Conservation (phyloP, 2,329 filamentous ascomycete species). For the Ophiostoma triangulosporum region DNA sequence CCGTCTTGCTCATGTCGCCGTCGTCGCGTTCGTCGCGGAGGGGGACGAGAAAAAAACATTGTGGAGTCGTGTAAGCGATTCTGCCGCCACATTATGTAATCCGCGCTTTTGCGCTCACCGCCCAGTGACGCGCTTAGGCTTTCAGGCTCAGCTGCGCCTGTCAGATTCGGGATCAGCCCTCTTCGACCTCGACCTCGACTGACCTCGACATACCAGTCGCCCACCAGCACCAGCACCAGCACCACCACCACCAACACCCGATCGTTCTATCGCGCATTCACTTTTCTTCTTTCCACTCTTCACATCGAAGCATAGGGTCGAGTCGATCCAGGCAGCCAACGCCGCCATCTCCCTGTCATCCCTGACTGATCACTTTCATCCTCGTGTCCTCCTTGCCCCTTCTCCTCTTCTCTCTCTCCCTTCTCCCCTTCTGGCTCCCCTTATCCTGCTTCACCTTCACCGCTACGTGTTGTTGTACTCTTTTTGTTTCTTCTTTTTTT, state of each 20-base stretch:
- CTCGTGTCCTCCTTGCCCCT: neutral
- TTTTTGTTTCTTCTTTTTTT: neutral
- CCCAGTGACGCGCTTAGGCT: neutral
- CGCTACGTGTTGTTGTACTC: neutral
- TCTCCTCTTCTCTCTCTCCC: neutral
- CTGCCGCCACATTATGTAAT: conserved; percentile 2
- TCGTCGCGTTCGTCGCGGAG: conserved; percentile 2
- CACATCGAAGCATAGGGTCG: neutral
- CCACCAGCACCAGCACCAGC: neutral
- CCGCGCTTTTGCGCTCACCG: neutral
- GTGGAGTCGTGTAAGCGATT: conserved; percentile 2
- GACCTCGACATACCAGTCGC: neutral
- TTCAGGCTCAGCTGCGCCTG: neutral
- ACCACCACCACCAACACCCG: neutral
- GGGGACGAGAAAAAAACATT: conserved; percentile 8
- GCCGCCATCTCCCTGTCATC: neutral
- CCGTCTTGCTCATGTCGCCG: neutral
- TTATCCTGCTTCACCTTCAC: neutral
- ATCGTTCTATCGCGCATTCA: neutral
- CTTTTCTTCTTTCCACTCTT: neutral
- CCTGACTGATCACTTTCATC: neutral
- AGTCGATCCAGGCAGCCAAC: neutral
- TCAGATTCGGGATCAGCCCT: neutral
- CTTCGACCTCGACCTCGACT: neutral
- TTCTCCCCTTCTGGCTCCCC: neutral